Evolutionary conservation across 179 eudicot species (phyloP), one percentile per base, ranked within the genome.

Genomic region (Spergularia azorica): DNA sequence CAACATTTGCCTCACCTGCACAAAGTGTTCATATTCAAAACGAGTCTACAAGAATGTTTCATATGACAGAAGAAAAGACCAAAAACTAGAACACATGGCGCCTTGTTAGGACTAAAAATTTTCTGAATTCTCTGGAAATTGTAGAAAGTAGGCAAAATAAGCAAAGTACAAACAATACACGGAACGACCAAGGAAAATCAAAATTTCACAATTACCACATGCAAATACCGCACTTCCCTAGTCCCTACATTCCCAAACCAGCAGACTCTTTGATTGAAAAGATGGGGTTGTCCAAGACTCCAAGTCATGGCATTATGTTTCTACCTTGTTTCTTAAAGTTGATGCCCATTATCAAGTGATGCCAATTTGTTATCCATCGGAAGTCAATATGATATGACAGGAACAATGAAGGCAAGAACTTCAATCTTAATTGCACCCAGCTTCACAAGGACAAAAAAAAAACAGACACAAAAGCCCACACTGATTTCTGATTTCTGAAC

Each of bases 1-100:
- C 78, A 93, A 80, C 99, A 95, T 95, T 90, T 88, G 95, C 85
- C 90, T 93, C 57, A 95, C 98, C 98, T 94, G 88, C 77, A 71
- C 76, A 82, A 77, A 73, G 7, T 46, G 52, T 26, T 9, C n/a
- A 18, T 18, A 62, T 48, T 58, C 67, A 74, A 60, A 78, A 0
- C 21, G 16, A 54, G n/a, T 63, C 32, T 77, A 6, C 50, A 20
- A 39, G 52, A 43, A 54, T 66, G 20, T 65, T 12, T 41, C 10
- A 32, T 14, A 71, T 64, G 9, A 11, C 9, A 38, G 41, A 0
- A 63, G 3, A 32, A 26, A 11, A 2, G 5, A 36, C 39, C 50
- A 46, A 46, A 43, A 5, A 43, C 48, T 43, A 43, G 9, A 43
- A 43, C 9, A 46, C 39, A 36, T 36, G 39, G 39, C 39, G 39